Base-by-base conservation (phyloP, 306 rosid species). In the Fragaria iinumae region DNA sequence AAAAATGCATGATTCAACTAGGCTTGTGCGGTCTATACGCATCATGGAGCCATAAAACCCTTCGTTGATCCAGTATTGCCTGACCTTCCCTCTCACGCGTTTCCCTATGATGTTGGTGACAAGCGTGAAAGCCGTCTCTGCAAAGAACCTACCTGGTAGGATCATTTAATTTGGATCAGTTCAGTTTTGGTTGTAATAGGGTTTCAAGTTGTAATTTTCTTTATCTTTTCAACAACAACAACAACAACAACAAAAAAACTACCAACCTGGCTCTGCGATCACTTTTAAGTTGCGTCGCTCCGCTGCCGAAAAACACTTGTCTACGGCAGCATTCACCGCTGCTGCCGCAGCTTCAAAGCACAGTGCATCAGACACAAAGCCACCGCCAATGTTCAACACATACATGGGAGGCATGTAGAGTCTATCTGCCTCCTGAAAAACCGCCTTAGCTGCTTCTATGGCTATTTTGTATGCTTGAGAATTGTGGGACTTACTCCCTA, bases 1-100 rank as follows among this genome's bases (percentile, higher is more conserved):
- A 11, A 38, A 13, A 13, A 62, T 62, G 67, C 67, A 62, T 2
- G 67, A 62, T 4, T 27, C 41, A 25, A 29, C 41, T 29, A 62
- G 20, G 2, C 18, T 5, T 27, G 67, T 12, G 82, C 55, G 50
- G 66, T 18, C 60, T 21, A 74, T 38, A 73, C 84, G 11, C 67
- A 84, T 53, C 60, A 53, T 53, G 5, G 88, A 74, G 8, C 91
- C 88, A 23, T 86, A 82, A 12, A 86, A 44, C 16, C 95, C 92
- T 52, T 90, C 92, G 69, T 86, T 84, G 18, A 88, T 90, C 92
- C 95, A 90, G 47, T 88, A 90, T 72, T 88, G 88, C 57, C 86
- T 81, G 11, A 75, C 2, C 25, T 79, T 74, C 0, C 89, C 88
- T 8, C 92, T 79, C 0, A 84, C 80, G 0, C 95, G 89, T 77